Percentiles rank a stretch among this genome's conserved stretches.
These are phyloP conservation scores for Calonectria pauciramosa DNA, from an alignment of 2,329 filamentous ascomycete genomes.

Conservation along the genomic window DNA sequence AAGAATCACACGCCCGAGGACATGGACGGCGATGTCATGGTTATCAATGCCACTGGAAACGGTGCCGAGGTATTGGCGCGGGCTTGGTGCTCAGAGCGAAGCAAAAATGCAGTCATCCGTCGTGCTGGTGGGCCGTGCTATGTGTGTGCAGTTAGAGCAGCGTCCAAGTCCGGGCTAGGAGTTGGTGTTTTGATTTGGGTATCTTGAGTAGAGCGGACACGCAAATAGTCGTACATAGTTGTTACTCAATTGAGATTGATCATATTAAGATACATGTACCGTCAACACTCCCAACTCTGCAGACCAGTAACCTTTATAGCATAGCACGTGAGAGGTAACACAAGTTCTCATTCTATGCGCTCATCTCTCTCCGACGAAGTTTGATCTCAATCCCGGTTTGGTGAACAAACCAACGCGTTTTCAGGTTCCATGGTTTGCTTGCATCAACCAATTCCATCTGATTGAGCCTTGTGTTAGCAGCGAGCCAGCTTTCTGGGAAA, in stretches of 20 bases:
- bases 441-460: conserved; percentile 5
- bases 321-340: no score
- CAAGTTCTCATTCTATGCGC: no score
- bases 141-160: conserved; percentile 16
- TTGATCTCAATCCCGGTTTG: conserved; percentile 2
- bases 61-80: conserved; percentile 19
- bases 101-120: conserved; percentile 18
- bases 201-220: not conserved
- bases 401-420: conserved; percentile 17
- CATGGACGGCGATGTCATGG: conserved; percentile 5
- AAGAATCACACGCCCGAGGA: not conserved
- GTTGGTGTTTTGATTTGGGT: conserved; percentile 13
- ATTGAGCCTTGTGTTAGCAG: not conserved
- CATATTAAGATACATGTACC: no score
- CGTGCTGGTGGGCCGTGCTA: conserved; percentile 19
- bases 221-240: not conserved
- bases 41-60: conserved; percentile 14
- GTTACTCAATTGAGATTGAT: no score
- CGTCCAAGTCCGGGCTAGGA: not conserved
- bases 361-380: not conserved
- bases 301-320: no score
- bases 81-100: conserved; percentile 22
- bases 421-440: not conserved
- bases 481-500: not conserved
- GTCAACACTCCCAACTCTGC: no score